These are phyloP conservation scores for Pseudogymnoascus sp. DNA, from an alignment of 2,329 filamentous ascomycete species.

Conservation along the genomic window DNA sequence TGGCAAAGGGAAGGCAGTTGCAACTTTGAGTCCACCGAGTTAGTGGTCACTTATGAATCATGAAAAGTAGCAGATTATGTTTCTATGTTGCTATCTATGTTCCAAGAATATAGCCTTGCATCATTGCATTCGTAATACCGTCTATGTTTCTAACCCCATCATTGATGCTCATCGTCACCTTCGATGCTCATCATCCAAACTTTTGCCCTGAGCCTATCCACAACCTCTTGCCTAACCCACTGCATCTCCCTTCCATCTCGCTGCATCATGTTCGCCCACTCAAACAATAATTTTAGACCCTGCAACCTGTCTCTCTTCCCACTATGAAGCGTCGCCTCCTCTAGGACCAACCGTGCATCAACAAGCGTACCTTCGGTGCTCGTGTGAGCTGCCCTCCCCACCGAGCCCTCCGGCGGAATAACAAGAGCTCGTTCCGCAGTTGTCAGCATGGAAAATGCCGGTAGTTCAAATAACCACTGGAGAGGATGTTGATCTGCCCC, in stretches of 20 bases:
- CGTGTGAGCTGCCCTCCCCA: slow-evolving; percentile 34
- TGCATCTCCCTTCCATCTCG: slow-evolving; percentile 33
- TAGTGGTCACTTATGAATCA: background rate
- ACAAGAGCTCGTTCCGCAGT: slow-evolving; percentile 48
- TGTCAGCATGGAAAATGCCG: slow-evolving; percentile 43
- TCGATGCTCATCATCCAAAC: slow-evolving; percentile 33
- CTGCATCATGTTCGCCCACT: slow-evolving; percentile 49
- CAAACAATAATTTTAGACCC: slow-evolving; percentile 55
- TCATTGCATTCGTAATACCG: slow-evolving; percentile 8
- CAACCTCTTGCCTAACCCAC: slow-evolving; percentile 48
- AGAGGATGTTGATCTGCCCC: slow-evolving; percentile 40
- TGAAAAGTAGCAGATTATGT: background rate
- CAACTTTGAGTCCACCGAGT: background rate
- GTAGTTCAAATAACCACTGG: slow-evolving; percentile 54
- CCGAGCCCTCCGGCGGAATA: slow-evolving; percentile 35
- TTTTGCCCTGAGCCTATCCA: slow-evolving; percentile 44
- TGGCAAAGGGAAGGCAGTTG: slow-evolving; percentile 36
- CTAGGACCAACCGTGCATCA: slow-evolving; percentile 51
- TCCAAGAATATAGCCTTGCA: slow-evolving; percentile 2
- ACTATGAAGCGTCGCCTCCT: slow-evolving; percentile 37
- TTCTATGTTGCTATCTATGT: slow-evolving; percentile 2
- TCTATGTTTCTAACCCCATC: background rate
- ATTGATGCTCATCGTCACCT: background rate
- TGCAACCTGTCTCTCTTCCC: slow-evolving; percentile 48
- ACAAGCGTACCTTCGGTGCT: slow-evolving; percentile 50